These are phyloP conservation scores for Coemansia biformis DNA, from an alignment of 192 early-diverging fungal species.

Conservation along the genomic window DNA sequence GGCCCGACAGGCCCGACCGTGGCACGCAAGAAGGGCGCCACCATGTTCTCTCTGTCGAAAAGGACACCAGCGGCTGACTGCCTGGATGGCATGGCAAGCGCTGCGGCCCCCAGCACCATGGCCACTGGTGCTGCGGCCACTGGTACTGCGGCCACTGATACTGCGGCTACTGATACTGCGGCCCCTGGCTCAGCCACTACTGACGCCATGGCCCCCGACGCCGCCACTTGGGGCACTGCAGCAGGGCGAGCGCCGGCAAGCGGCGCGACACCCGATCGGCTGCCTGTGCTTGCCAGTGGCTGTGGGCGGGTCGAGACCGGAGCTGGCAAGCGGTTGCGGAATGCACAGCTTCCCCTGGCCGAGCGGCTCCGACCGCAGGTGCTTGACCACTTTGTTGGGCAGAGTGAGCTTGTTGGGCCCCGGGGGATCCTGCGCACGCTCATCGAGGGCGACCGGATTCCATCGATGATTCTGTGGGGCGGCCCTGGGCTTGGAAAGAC, in stretches of 20 bases:
- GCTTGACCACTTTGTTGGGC: constrained; percentile 69
- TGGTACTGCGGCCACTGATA: too few species aligned
- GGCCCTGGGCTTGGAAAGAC: constrained; percentile 59
- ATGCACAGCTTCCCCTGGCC: constrained; percentile 32
- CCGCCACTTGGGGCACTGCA: too few species aligned
- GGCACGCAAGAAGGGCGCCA: too few species aligned
- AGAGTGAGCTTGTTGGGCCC: constrained; percentile 62
- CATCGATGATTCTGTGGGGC: constrained; percentile 80
- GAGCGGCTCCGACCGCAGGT: constrained; percentile 43
- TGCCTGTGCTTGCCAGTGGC: too few species aligned
- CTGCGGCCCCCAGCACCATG: too few species aligned
- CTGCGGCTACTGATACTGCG: background rate
- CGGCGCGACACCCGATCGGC: too few species aligned
- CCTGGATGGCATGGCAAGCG: too few species aligned
- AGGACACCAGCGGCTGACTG: background rate
- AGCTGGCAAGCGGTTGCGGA: constrained; percentile 17
- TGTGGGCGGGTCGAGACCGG: background rate
- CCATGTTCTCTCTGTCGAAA: too few species aligned
- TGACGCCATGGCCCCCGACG: too few species aligned
- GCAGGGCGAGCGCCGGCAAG: too few species aligned
- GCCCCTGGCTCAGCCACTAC: too few species aligned
- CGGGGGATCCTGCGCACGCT: constrained; percentile 59
- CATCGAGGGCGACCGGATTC: constrained; percentile 61
- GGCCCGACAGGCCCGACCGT: constrained; percentile 1
- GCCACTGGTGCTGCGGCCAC: too few species aligned